Base-by-base conservation (phyloP, 2,329 filamentous ascomycete genomes). In the Alternaria sp. region DNA sequence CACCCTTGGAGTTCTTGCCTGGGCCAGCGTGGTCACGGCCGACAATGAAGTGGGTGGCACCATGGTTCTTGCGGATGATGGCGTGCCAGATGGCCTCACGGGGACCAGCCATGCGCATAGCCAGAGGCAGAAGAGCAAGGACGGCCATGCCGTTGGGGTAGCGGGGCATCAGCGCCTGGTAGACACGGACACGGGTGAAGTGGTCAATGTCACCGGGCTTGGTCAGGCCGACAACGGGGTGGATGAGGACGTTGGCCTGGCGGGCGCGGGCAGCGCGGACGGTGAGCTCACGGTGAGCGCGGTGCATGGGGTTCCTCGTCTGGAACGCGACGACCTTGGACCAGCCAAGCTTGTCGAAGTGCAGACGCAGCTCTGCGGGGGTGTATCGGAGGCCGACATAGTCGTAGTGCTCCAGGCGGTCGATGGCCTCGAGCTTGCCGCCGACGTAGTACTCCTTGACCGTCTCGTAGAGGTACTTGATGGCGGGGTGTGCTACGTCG, bases 341-440 rank as follows among this genome's bases (percentile, higher is more conserved):
- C 96, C 96, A 99, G 84, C 96, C 96, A 75, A 99, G 93, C 89
- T 99, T 99, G 87, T 98, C 96, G 80, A 99, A 99, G 87, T 98
- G 95, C 69, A 93, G 86, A 76, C 96, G 93, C 76, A 99, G 88
- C 85, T 99, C 96, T 52, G 96, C 91, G 68, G 96, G 96, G 11
- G 96, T 86, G 93, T 92, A 98, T 85, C 96, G 90, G 63, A 98
- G 89, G 77, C 92, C 96, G 73, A 98, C 93, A 85, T 98, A 98
- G 85, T 99, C 96, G 85, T 99, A 99, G 87, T 99, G 96, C 85
- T 96, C 93, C 65, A 97, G 88, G 73, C 93, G 91, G 87, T 95
- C 95, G 80, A 99, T 90, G 66, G 96, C 96, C 80, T 98, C 93
- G 69, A 99, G 85, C 88, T 96, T 97, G 80, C 96, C 96, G 79